Percentiles rank a stretch among this genome's conserved stretches.
phyloP scores from a whole-genome alignment of 2,329 filamentous ascomycete species.

The Didymella sp. region DNA sequence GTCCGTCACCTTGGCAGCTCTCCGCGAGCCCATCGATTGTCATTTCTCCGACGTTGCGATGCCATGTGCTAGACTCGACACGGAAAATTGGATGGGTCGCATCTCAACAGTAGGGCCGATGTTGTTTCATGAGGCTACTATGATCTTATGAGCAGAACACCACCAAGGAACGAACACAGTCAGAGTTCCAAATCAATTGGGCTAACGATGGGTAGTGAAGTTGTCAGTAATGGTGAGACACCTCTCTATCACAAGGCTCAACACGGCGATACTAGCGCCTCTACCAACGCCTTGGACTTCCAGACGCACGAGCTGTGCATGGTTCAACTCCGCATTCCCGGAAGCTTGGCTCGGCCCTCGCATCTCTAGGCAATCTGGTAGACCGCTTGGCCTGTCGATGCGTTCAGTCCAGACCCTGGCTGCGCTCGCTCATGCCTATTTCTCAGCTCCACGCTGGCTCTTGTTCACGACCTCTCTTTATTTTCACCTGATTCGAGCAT shows the following conservation, averaged over 20 bases:
- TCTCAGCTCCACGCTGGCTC: background rate
- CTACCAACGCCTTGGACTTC: background rate
- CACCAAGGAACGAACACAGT: background rate
- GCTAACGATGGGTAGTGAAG: background rate
- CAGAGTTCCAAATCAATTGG: background rate
- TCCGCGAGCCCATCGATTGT: background rate
- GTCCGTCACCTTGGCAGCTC: background rate
- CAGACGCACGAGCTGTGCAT: background rate
- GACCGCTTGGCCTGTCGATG: background rate
- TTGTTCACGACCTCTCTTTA: background rate
- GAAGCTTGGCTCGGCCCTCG: slow-evolving; percentile 8
- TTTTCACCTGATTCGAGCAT: slow-evolving; percentile 1
- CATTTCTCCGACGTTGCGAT: slow-evolving; percentile 1
- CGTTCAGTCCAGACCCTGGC: slow-evolving; percentile 5
- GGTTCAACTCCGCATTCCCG: background rate
- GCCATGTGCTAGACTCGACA: slow-evolving; percentile 5
- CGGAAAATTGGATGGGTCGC: background rate
- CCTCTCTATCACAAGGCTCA: background rate
- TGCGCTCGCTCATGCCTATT: slow-evolving; percentile 1
- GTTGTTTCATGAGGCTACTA: slow-evolving; percentile 12
- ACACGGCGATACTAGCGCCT: background rate
- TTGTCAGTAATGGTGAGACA: background rate
- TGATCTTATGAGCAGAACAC: background rate
- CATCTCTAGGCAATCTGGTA: background rate
- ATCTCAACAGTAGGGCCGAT: slow-evolving; percentile 14